Evolutionary conservation across 179 eudicot species (phyloP).

Genomic region (Heliamphora pulchella): DNA sequence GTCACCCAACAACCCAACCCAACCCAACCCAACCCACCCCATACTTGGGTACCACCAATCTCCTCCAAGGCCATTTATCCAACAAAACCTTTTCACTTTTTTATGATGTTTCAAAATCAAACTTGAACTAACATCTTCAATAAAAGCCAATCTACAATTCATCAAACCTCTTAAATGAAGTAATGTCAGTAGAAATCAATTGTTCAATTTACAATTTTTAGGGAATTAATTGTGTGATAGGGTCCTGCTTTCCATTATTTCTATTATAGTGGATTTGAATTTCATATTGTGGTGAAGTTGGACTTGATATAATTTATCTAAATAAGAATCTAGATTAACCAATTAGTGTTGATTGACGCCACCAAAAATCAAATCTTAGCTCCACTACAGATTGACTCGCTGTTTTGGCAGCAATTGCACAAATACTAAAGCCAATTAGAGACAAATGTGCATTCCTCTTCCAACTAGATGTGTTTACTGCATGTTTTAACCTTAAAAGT

Average conservation of each 20-base stretch:
- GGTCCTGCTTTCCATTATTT: not conserved
- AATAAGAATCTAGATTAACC: not conserved
- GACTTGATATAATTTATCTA: not conserved
- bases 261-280: not conserved
- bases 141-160: too few species aligned
- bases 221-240: too few species aligned
- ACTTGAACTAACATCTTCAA: too few species aligned
- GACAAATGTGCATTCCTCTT: not conserved
- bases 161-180: too few species aligned
- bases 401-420: not conserved
- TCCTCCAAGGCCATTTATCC: too few species aligned
- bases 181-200: too few species aligned
- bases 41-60: too few species aligned
- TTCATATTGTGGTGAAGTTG: not conserved
- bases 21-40: too few species aligned
- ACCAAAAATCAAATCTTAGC: not conserved
- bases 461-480: not conserved
- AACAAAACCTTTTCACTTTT: too few species aligned
- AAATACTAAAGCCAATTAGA: not conserved
- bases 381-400: not conserved
- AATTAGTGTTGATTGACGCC: not conserved
- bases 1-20: too few species aligned
- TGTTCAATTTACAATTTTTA: too few species aligned
- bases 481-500: not conserved
- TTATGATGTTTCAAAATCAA: too few species aligned